Evolutionary conservation across 75 land plant species (phyloP), one percentile per base, ranked within the genome.

Genomic region (Picea sitchensis): DNA sequence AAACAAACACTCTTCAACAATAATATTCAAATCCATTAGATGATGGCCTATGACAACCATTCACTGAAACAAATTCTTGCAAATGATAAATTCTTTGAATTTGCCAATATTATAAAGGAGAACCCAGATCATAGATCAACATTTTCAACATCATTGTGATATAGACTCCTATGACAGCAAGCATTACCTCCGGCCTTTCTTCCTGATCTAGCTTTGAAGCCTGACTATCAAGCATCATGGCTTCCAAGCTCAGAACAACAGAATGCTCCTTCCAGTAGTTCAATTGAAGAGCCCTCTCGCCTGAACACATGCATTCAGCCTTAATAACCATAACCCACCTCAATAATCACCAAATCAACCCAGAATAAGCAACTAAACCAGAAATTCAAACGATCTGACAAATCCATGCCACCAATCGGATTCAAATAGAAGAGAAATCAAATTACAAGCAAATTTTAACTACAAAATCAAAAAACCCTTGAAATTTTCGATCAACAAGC

Each of bases 231-330:
- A 98, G 94, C 94, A 98, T 95, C 96, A 98, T 98, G 44, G 95
- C 98, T 82, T 98, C 98, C 77, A 98, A 85, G 17, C 92, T 95
- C 18, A 96, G 80, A 8, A 85, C 84, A 15, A 76, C 73, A 8
- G 99, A 92, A 74, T 95, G 98, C 88, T 98, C 98, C 58, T 88
- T 87, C 99, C 99, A 98, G 83, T 98, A 98, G 80, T 58, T 86
- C 83, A 85, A 85, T 79, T 98, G 99, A 11, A 87, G 41, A 67
- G 76, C 82, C 21, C 99, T 81, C 82, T 98, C 96, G 15, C 73
- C 86, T 80, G 36, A 57, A 41, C 14, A 65, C 8, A 44, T 3
- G 77, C 21, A 47, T 30, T 58, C 58, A 69, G 51, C 21, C n/a
- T 15, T 32, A 44, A 72, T 12, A 83, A 20, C 30, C 15, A 26